Base-by-base conservation (phyloP, 2,329 filamentous ascomycete genomes). In the Ceratocystiopsis minuta region DNA sequence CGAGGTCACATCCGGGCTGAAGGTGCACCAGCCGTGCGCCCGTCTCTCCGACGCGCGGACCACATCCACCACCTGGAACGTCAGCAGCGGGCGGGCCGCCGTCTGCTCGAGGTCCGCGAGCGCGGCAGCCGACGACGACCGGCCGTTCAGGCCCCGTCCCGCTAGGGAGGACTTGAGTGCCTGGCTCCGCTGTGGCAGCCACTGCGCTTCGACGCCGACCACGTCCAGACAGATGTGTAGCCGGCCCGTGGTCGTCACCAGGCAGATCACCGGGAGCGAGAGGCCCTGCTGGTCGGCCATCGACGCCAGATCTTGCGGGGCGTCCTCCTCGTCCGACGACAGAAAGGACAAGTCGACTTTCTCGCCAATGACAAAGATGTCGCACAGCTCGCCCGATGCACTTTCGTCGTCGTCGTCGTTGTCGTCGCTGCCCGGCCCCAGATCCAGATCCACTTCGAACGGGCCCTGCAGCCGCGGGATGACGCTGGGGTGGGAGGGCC, bases 171-270 rank as follows among this genome's bases (percentile, higher is more conserved):
- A 31, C 17, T 40, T 45, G 42, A 42, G 43, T 31, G 44, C 43
- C 40, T 67, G 75, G 50, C 60, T 63, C 44, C 66, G 70, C 7
- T 71, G 70, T 1, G 72, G 72, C 16, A 79, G 58, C 75, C 75
- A 79, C 52, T 77, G 70, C n/a, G 75, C 75, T 53, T 78, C 68
- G 15, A 78, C 65, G 2, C 72, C 72, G 11, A 75, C 67, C 2
- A 75, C 50, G 49, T 79, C 75, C 13, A 79, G 60, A 49, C 73
- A 78, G 34, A 79, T 61, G 36, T 72, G 66, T 43, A 78, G 60
- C 51, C 72, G 71, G 4, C 75, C 75, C 49, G 70, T 75, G 3
- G 67, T 70, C 1, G 72, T 72, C 2, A 78, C 59, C 10, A 78
- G 55, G 51, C 74, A 78, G 37, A 79, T 53, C 31, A 78, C 60